Evolutionary conservation across 2,329 filamentous ascomycete species (phyloP).

Genomic region (Botrytis deweyae): DNA sequence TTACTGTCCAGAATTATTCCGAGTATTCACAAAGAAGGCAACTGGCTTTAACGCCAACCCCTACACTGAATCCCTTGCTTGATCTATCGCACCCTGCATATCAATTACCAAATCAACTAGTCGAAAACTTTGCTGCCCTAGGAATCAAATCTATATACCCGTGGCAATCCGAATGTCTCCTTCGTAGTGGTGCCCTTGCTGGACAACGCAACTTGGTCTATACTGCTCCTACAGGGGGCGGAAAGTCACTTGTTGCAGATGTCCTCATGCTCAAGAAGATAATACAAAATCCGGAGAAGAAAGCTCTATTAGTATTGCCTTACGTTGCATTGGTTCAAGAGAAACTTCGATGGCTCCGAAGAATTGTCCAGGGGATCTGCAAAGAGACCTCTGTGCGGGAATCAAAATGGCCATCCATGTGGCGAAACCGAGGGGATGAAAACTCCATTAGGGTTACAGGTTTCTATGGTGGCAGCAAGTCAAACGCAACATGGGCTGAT

Average conservation of each 20-base stretch:
- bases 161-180: slow-evolving; percentile 75
- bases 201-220: slow-evolving; percentile 74
- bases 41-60: slow-evolving; percentile 54
- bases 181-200: slow-evolving; percentile 62
- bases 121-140: slow-evolving; percentile 62
- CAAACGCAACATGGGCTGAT: slow-evolving; percentile 66
- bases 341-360: slow-evolving; percentile 72
- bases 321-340: slow-evolving; percentile 80
- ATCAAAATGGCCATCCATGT: slow-evolving; percentile 43
- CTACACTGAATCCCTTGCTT: slow-evolving; percentile 53
- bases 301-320: slow-evolving; percentile 70
- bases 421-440: slow-evolving; percentile 56
- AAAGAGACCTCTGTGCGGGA: slow-evolving; percentile 31
- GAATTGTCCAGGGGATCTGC: slow-evolving; percentile 59
- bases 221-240: slow-evolving; percentile 74
- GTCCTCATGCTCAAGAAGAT: slow-evolving; percentile 72
- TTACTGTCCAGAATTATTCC: slow-evolving; percentile 38
- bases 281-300: slow-evolving; percentile 60
- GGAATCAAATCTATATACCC: slow-evolving; percentile 75
- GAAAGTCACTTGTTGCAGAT: slow-evolving; percentile 72
- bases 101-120: slow-evolving; percentile 57
- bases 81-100: slow-evolving; percentile 64
- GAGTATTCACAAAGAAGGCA: slow-evolving; percentile 58
- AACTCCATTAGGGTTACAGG: slow-evolving; percentile 64
- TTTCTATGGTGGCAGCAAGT: slow-evolving; percentile 72